These are phyloP conservation scores for Geranomyces variabilis DNA, from an alignment of 192 early-diverging fungal genomes.

Conservation along the genomic window DNA sequence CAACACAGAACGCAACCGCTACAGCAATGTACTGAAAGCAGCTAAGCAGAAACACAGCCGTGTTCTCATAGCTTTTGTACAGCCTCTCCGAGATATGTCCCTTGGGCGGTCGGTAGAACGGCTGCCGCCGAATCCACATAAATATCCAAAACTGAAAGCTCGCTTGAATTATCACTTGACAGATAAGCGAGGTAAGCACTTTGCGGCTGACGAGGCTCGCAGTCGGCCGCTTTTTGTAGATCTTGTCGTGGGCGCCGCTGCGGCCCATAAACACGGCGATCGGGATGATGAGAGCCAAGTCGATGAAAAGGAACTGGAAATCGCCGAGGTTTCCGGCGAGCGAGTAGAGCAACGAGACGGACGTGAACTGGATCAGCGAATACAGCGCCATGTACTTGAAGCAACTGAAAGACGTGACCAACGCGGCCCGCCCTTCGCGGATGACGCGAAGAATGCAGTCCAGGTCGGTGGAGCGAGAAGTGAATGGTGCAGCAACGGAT, in stretches of 20 bases:
- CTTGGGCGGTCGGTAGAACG: constrained; percentile 65
- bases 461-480: constrained; percentile 86
- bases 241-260: constrained; percentile 72
- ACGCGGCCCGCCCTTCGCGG: constrained; percentile 90
- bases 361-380: constrained; percentile 94
- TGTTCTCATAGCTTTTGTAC: constrained; percentile 86
- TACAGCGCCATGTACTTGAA: constrained; percentile 99
- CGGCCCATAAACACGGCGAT: constrained; percentile 80
- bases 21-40: constrained; percentile 93
- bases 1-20: constrained; percentile 92
- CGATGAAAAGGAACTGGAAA: constrained; percentile 96
- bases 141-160: constrained; percentile 79
- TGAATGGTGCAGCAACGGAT: constrained; percentile 97
- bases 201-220: constrained; percentile 87
- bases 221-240: constrained; percentile 83
- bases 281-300: constrained; percentile 85
- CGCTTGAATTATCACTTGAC: constrained; percentile 83
- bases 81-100: constrained; percentile 68
- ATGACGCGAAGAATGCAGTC: constrained; percentile 87
- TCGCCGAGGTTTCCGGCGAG: constrained; percentile 89
- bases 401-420: constrained; percentile 96
- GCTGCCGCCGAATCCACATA: constrained; percentile 69
- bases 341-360: constrained; percentile 88
- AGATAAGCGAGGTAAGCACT: constrained; percentile 87
- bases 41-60: constrained; percentile 84